Conservation (phyloP, 805 yeast species). For the Teunomyces panamensis region DNA sequence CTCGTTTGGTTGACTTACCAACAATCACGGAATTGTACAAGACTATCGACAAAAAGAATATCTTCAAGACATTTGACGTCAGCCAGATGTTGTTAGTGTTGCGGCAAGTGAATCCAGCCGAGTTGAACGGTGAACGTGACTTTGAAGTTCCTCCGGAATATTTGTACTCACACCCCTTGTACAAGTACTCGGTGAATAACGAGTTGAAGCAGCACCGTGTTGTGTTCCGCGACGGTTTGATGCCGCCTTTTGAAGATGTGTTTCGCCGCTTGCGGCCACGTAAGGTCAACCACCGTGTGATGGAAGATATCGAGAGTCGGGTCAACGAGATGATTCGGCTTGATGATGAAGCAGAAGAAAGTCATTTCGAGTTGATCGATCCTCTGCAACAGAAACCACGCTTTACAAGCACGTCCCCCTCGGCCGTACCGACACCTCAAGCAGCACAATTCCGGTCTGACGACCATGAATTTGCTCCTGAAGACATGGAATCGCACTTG, state of each 20-base stretch:
- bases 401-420: constrained; percentile 24
- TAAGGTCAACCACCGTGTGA: constrained; percentile 64
- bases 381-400: constrained; percentile 34
- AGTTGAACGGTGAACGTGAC: constrained; percentile 43
- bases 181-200: constrained; percentile 27
- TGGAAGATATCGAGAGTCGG: constrained; percentile 72
- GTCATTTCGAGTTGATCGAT: constrained; percentile 72
- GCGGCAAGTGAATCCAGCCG: constrained; percentile 43
- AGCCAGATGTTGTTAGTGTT: constrained; percentile 82
- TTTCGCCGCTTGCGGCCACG: constrained; percentile 68
- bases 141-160: constrained; percentile 39
- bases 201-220: constrained; percentile 45
- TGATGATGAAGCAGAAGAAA: constrained; percentile 83
- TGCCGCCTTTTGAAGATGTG: constrained; percentile 75
- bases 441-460: constrained; percentile 1
- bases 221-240: constrained; percentile 72
- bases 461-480: constrained; percentile 13
- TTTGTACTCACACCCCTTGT: constrained; percentile 38
- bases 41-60: constrained; percentile 83
- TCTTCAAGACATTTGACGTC: constrained; percentile 82
- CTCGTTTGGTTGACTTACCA: constrained; percentile 85
- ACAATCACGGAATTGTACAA: constrained; percentile 84
- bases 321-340: constrained; percentile 72
- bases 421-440: constrained; percentile 20
- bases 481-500: constrained; percentile 35